phyloP scores from a whole-genome alignment of 2,329 filamentous ascomycete species.

The Colletotrichum liaoningense region DNA sequence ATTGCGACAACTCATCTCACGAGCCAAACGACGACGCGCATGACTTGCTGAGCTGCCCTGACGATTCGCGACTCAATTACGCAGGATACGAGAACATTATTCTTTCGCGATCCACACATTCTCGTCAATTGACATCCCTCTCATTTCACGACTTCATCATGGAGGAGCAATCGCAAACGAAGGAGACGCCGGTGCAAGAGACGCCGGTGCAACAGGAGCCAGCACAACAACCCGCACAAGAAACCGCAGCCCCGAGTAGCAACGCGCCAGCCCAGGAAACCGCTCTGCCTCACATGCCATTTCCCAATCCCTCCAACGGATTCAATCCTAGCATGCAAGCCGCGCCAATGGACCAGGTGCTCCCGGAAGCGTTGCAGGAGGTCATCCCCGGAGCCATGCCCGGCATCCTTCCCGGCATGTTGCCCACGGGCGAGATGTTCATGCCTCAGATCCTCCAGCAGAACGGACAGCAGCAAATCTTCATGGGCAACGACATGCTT shows the following conservation, averaged over 20 bases:
- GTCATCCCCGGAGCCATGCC: conserved; percentile 36
- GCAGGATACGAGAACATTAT: not conserved
- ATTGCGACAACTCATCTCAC: conserved; percentile 8
- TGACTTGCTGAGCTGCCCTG: conserved; percentile 3
- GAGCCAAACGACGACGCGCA: conserved; percentile 4
- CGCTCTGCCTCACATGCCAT: conserved; percentile 23
- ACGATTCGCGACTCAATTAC: not conserved
- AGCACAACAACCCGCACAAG: not conserved
- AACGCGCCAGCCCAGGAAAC: conserved; percentile 4
- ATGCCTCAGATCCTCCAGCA: conserved; percentile 33
- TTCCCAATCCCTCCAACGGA: conserved; percentile 16
- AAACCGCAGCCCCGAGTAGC: conserved; percentile 1
- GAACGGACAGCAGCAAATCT: conserved; percentile 19
- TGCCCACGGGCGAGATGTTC: conserved; percentile 35
- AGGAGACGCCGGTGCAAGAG: conserved; percentile 23
- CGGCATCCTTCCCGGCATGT: conserved; percentile 34
- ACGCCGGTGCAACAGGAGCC: not conserved
- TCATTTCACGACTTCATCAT: conserved; percentile 6
- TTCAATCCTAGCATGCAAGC: conserved; percentile 27
- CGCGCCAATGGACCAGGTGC: conserved; percentile 35
- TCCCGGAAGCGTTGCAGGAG: conserved; percentile 36
- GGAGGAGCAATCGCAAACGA: conserved; percentile 29
- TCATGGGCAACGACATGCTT: conserved; percentile 33
- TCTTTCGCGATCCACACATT: not conserved
- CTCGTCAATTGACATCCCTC: not conserved